A percentile compares a stretch with the other conserved stretches of the same genome.
Conservation (phyloP, 306 rosid species). For the Cucurbita ficifolia region DNA sequence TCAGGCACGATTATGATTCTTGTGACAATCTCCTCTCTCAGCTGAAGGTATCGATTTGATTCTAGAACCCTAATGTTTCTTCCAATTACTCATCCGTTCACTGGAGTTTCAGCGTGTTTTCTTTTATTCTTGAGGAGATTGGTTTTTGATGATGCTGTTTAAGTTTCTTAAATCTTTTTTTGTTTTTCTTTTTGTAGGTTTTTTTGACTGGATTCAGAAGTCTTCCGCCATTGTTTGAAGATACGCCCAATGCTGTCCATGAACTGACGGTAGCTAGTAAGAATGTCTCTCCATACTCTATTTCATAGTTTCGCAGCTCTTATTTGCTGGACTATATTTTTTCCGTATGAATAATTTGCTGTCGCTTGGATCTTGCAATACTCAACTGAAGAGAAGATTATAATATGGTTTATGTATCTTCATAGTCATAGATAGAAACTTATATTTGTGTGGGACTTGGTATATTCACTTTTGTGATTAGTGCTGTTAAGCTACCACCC, state of each 20-base stretch:
- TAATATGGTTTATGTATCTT: not conserved
- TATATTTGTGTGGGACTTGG: not conserved
- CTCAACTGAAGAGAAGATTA: not conserved
- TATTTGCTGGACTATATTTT: not conserved
- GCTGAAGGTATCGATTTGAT: conserved; percentile 44
- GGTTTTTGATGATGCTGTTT: not conserved
- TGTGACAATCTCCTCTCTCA: conserved; percentile 40
- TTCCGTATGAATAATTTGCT: not conserved
- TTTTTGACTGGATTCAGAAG: conserved; percentile 62
- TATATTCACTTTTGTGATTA: not conserved
- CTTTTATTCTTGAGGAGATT: not conserved
- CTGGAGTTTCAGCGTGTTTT: not conserved
- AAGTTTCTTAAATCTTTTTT: not conserved
- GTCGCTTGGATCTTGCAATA: not conserved
- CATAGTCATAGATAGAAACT: not conserved
- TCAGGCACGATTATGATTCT: conserved; percentile 43
- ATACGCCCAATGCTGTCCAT: conserved; percentile 50
- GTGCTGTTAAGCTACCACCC: not conserved
- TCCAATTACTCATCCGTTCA: not conserved
- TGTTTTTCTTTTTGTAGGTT: conserved; percentile 31
- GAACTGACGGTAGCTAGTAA: conserved; percentile 84
- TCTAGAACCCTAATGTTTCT: conserved; percentile 24
- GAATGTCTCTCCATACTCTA: conserved; percentile 10
- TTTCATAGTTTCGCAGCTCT: not conserved
- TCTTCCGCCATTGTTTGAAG: conserved; percentile 84